These are phyloP conservation scores for Pouteria campechiana DNA, from an alignment of 179 eudicot genomes.

Conservation along the genomic window DNA sequence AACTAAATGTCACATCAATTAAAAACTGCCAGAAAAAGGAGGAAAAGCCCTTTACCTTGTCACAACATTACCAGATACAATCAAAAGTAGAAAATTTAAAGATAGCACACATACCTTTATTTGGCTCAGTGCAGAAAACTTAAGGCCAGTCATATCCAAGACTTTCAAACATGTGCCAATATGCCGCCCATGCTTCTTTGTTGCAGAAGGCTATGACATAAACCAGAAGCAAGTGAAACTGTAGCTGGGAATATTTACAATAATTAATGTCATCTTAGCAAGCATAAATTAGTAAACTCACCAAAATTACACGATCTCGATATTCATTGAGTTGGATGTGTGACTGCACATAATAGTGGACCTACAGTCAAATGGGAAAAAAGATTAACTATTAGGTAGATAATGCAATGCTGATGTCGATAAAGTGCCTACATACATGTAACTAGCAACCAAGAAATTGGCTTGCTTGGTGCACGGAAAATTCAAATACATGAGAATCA, in stretches of 20 bases:
- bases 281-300: slow-evolving; percentile 32
- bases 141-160: slow-evolving; percentile 79
- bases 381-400: not conserved
- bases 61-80: too few relatives aligned
- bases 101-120: slow-evolving; percentile 62
- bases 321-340: slow-evolving; percentile 96
- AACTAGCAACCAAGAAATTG: not conserved
- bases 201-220: slow-evolving; percentile 47
- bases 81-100: too few relatives aligned
- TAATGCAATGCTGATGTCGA: not conserved
- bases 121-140: slow-evolving; percentile 62
- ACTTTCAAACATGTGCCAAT: slow-evolving; percentile 61
- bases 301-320: slow-evolving; percentile 87
- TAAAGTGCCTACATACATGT: not conserved
- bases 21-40: too few relatives aligned
- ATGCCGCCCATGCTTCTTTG: slow-evolving; percentile 40
- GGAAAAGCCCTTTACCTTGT: too few relatives aligned
- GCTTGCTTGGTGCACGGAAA: too few relatives aligned
- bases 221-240: too few relatives aligned
- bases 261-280: too few relatives aligned
- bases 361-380: slow-evolving; percentile 22
- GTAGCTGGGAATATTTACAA: too few relatives aligned
- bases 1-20: too few relatives aligned
- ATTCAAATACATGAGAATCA: too few relatives aligned
- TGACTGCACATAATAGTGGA: slow-evolving; percentile 81